A percentile compares a stretch with the other conserved stretches of the same genome.
phyloP scores from a whole-genome alignment of 2,329 filamentous ascomycete genomes.

The Thelonectria rubi region DNA sequence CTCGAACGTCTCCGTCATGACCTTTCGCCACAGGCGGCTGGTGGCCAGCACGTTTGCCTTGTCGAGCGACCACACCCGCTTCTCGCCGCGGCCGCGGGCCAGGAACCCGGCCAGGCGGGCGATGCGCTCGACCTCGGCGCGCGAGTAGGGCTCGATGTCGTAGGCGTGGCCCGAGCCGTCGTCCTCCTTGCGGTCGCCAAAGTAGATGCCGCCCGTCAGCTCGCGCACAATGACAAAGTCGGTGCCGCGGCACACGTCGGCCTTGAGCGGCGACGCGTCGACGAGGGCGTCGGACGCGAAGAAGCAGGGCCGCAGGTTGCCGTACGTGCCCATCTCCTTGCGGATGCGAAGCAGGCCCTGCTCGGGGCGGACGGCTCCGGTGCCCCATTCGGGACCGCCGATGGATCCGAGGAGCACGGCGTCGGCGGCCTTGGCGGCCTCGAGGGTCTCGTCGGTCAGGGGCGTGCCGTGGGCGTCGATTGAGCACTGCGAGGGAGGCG shows the following conservation, averaged over 20 bases:
- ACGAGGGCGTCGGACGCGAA: slow-evolving; percentile 90
- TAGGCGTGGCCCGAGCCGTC: slow-evolving; percentile 78
- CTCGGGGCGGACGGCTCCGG: slow-evolving; percentile 86
- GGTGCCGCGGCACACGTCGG: slow-evolving; percentile 82
- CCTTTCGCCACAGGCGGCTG: slow-evolving; percentile 87
- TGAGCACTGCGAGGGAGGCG: slow-evolving; percentile 69
- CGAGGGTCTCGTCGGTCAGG: slow-evolving; percentile 83
- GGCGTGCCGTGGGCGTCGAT: slow-evolving; percentile 84
- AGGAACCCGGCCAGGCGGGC: slow-evolving; percentile 83
- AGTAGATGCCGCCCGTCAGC: slow-evolving; percentile 93
- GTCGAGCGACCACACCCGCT: slow-evolving; percentile 82
- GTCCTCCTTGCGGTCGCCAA: slow-evolving; percentile 79
- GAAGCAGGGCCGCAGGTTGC: slow-evolving; percentile 95
- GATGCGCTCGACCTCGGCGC: slow-evolving; percentile 87
- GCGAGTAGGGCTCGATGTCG: slow-evolving; percentile 89
- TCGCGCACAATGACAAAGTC: slow-evolving; percentile 95
- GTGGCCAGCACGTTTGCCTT: slow-evolving; percentile 98
- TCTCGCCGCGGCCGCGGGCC: slow-evolving; percentile 76
- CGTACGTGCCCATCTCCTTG: slow-evolving; percentile 93
- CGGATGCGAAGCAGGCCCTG: slow-evolving; percentile 90
- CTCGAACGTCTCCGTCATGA: slow-evolving; percentile 83
- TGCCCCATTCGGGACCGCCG: slow-evolving; percentile 96
- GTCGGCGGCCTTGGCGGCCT: slow-evolving; percentile 83
- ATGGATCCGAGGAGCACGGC: slow-evolving; percentile 93
- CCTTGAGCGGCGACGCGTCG: slow-evolving; percentile 86